Evolutionary conservation across 176 grass and related monocot species (phyloP).

Genomic region (Sorghum bicolor): Sorghum_bicolor_NCBIv3 NC_012870.2:6671001-6671500

Average conservation of each 20-base stretch:
- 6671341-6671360: constrained; percentile 42
- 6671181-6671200: background rate
- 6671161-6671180: constrained; percentile 24
- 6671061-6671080: background rate
- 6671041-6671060: background rate
- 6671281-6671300: constrained; percentile 26
- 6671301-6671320: constrained; percentile 20
- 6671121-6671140: background rate
- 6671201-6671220: background rate
- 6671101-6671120: background rate
- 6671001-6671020: background rate
- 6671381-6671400: constrained; percentile 42
- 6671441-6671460: constrained; percentile 37
- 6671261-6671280: constrained; percentile 8
- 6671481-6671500: constrained; percentile 11
- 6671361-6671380: constrained; percentile 60
- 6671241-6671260: background rate
- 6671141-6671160: background rate
- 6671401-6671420: constrained; percentile 24
- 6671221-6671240: background rate
- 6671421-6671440: constrained; percentile 28
- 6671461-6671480: constrained; percentile 39
- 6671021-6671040: background rate
- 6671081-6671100: background rate
- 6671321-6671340: constrained; percentile 26